Conservation (phyloP, 345 rosid species). For the Stellera chamaejasme region DNA sequence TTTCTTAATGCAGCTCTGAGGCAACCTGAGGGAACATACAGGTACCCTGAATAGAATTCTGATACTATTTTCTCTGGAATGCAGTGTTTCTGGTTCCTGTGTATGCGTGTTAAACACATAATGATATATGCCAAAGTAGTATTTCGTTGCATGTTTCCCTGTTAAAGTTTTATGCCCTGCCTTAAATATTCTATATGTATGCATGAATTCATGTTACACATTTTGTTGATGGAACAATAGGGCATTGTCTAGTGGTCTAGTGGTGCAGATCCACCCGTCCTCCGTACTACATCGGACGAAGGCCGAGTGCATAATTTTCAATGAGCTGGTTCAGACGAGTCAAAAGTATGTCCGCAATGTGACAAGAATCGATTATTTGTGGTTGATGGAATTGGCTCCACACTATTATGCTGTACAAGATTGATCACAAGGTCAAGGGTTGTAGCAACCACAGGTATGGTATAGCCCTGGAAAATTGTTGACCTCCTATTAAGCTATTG, state of each 20-base stretch:
- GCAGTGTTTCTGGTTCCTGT: background rate
- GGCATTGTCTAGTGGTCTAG: conserved; percentile 83
- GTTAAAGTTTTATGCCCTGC: conserved; percentile 1
- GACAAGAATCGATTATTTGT: conserved; percentile 65
- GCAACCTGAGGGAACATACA: conserved; percentile 83
- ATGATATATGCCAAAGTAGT: background rate
- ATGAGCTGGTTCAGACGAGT: conserved; percentile 75
- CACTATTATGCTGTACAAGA: conserved; percentile 55
- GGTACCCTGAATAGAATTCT: conserved; percentile 26
- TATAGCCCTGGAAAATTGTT: background rate
- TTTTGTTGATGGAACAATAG: conserved; percentile 32
- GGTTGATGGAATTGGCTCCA: conserved; percentile 87
- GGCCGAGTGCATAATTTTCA: conserved; percentile 71
- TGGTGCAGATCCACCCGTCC: conserved; percentile 83
- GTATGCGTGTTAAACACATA: background rate
- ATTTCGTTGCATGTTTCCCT: background rate
- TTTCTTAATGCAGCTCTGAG: conserved; percentile 90
- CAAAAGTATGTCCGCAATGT: conserved; percentile 72
- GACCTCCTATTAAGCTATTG: background rate
- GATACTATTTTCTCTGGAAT: conserved; percentile 5
- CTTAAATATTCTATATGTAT: conserved; percentile 2
- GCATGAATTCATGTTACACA: background rate
- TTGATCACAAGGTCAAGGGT: conserved; percentile 14
- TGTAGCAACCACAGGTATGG: conserved; percentile 12
- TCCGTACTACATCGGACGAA: conserved; percentile 67